A percentile compares a stretch with the other conserved stretches of the same genome.
phyloP scores from a whole-genome alignment of 106 monocot genomes.

The Dioscorea alata region DNA sequence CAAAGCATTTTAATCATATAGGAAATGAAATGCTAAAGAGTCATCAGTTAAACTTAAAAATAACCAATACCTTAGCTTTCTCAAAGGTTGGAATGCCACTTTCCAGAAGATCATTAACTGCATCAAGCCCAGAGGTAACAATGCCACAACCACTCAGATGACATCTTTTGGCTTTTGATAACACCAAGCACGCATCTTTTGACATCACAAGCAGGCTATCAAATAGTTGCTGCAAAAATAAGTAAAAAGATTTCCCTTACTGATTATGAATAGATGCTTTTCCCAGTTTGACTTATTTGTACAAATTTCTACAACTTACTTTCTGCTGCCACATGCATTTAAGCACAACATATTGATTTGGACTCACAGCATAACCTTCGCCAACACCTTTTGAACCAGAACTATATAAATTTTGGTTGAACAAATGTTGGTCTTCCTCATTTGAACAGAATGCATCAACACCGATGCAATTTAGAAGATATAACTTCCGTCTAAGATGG shows the following conservation, averaged over 20 bases:
- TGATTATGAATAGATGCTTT: neutral
- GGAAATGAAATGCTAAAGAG: neutral
- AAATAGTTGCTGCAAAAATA: constrained; percentile 51
- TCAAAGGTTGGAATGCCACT: constrained; percentile 29
- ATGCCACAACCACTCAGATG: constrained; percentile 41
- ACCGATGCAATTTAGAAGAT: constrained; percentile 41
- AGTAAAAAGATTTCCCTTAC: neutral
- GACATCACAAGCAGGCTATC: constrained; percentile 57
- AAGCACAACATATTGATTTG: constrained; percentile 27
- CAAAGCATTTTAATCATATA: constrained; percentile 10
- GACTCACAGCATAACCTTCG: constrained; percentile 11
- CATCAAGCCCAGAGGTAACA: constrained; percentile 23
- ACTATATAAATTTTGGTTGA: neutral
- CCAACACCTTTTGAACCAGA: constrained; percentile 22
- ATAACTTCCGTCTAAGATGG: constrained; percentile 22
- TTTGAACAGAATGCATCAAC: neutral
- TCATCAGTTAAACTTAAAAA: neutral
- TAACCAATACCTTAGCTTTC: constrained; percentile 59
- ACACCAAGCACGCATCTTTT: constrained; percentile 44
- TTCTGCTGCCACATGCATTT: constrained; percentile 86
- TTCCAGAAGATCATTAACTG: constrained; percentile 26
- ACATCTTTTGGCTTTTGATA: constrained; percentile 32
- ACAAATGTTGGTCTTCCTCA: neutral
- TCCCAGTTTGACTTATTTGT: neutral
- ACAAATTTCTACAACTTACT: constrained; percentile 21